Base-by-base conservation (phyloP, 2,329 filamentous ascomycete species). In the Cyclaneusma minus region DNA sequence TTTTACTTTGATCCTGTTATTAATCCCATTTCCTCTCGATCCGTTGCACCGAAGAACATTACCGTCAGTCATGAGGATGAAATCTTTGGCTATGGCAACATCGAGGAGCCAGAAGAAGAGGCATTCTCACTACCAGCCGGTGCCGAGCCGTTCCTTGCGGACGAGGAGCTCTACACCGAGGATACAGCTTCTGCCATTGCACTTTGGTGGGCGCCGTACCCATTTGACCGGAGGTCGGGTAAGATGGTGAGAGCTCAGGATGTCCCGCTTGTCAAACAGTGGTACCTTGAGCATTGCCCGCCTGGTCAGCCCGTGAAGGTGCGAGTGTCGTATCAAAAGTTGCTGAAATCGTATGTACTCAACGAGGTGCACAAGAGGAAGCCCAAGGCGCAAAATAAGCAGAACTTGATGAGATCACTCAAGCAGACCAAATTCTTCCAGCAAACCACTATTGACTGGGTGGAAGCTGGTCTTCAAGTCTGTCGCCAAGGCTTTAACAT, bases 381-480 rank as follows among this genome's bases (percentile, higher is more conserved):
- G 38, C 83, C 87, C 5, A 95, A 98, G 61, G 82, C 89, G 4
- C 76, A 93, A 40, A 93, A 85, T 58, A 92, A 87, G 49, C 89
- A 98, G 46, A 83, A 91, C 43, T 56, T 98, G 31, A 68, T 95
- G 49, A 73, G 72, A 42, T 91, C 83, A 6, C 55, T 98, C 38
- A 95, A 94, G 54, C 75, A 83, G 40, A 98, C 89, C 24, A 98
- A 98, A 47, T 98, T 98, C 59, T 98, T 98, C 65, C 91, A 98
- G 54, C 89, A 95, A 54, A 98, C 89, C 3, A 93, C 83, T 6
- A 95, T 98, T 36, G 89, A 98, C 50, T 98, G 89, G 89, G 89
- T 98, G 21, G 89, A 98, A 58, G 89, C 91, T 41, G 89, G 91
- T 57, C 65, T 98, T 46, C 91, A 98, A 56, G 89, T 98, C 35